Percentiles rank a stretch among this genome's conserved stretches.
Conservation (phyloP, 2,329 filamentous ascomycete species). For the Geosmithia flava region DNA sequence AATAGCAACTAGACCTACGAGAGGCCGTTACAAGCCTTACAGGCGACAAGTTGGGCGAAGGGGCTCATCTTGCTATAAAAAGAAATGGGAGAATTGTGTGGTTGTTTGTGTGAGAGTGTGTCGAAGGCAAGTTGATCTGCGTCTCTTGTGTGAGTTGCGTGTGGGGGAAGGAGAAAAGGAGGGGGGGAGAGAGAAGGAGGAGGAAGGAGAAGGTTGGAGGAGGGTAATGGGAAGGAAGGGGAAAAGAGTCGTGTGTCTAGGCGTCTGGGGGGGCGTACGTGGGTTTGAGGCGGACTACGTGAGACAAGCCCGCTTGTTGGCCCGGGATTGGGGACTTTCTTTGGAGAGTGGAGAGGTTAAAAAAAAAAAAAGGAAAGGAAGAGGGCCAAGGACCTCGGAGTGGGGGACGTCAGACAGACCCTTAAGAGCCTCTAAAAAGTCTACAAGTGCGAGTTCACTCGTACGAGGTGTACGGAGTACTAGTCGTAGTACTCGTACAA, state of each 20-base stretch:
- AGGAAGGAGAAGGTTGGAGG: background rate
- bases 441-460: no score
- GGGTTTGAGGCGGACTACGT: no score
- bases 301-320: no score
- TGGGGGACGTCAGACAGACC: no score
- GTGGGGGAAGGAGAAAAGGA: background rate
- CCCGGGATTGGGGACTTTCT: no score
- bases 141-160: background rate
- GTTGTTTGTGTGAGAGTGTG: background rate
- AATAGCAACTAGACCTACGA: background rate
- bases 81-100: background rate
- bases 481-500: no score
- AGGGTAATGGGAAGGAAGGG: background rate
- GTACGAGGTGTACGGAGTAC: no score
- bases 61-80: background rate
- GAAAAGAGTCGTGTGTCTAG: background rate
- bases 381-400: no score
- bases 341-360: no score
- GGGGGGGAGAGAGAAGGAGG: background rate
- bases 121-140: background rate
- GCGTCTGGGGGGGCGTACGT: no score
- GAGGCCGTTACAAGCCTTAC: slow-evolving; percentile 1
- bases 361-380: no score
- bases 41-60: slow-evolving; percentile 1
- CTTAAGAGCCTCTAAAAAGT: no score